Evolutionary conservation across 805 yeast species (phyloP).

Genomic region (Saturnispora quitensis): DNA sequence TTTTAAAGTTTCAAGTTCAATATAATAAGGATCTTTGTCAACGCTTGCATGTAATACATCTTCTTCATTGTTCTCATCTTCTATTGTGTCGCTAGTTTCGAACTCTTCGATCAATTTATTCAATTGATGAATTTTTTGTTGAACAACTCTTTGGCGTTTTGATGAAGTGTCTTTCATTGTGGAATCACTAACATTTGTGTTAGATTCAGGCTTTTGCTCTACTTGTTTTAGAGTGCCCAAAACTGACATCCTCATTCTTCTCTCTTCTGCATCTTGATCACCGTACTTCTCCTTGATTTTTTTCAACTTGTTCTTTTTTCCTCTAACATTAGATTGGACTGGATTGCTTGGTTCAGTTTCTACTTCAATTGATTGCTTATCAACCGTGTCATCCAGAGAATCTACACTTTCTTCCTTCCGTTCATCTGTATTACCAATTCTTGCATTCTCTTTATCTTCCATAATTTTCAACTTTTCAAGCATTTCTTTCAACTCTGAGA

Average conservation of each 20-base stretch:
- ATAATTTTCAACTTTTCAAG: constrained; percentile 19
- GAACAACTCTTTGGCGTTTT: constrained; percentile 20
- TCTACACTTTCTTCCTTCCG: constrained; percentile 17
- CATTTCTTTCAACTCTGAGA: constrained; percentile 25
- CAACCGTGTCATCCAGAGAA: not conserved
- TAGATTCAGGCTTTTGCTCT: constrained; percentile 18
- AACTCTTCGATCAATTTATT: constrained; percentile 26
- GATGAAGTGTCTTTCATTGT: constrained; percentile 10
- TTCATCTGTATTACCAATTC: not conserved
- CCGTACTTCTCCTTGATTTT: constrained; percentile 77
- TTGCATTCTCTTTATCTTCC: constrained; percentile 5
- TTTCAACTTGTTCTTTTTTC: constrained; percentile 76
- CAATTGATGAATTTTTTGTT: constrained; percentile 25
- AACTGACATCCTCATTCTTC: constrained; percentile 62
- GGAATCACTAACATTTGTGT: constrained; percentile 4
- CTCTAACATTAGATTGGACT: constrained; percentile 48
- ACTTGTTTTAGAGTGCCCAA: constrained; percentile 72
- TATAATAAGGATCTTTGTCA: constrained; percentile 27
- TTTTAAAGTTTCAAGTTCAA: constrained; percentile 26
- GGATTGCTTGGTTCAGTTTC: constrained; percentile 16
- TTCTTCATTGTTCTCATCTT: constrained; percentile 14
- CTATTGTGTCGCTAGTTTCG: constrained; percentile 15
- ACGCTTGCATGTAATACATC: constrained; percentile 12
- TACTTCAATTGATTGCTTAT: not conserved
- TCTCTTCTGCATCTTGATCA: constrained; percentile 88